Evolutionary conservation across 2,329 filamentous ascomycete species (phyloP).

Genomic region (Nemania sp.): DNA sequence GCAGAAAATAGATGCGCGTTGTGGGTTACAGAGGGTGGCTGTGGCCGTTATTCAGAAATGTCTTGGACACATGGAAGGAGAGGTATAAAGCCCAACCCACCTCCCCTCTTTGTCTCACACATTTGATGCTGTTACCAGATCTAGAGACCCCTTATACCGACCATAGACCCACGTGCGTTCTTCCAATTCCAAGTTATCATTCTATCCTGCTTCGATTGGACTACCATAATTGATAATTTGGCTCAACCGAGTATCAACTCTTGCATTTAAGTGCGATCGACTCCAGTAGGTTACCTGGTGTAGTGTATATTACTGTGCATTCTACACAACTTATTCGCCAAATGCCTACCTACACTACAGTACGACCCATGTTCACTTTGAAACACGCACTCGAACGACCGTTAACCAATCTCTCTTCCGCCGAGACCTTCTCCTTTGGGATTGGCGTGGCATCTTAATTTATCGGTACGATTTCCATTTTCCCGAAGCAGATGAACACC

Average conservation of each 20-base stretch:
- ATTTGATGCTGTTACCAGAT: too few relatives aligned
- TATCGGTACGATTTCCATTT: conserved; percentile 2
- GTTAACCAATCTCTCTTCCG: conserved; percentile 13
- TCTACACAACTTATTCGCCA: too few relatives aligned
- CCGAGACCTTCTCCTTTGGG: conserved; percentile 20
- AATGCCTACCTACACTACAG: conserved; percentile 15
- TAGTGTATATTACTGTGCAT: too few relatives aligned
- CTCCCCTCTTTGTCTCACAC: too few relatives aligned
- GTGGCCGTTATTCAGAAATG: conserved; percentile 8
- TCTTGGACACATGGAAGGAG: background rate
- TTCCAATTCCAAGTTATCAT: background rate
- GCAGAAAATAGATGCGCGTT: conserved; percentile 11
- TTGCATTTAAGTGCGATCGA: background rate
- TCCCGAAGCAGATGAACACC: conserved; percentile 20
- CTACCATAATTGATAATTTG: too few relatives aligned
- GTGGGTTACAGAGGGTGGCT: conserved; percentile 11
- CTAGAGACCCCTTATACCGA: background rate
- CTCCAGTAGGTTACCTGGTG: too few relatives aligned
- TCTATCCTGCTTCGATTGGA: background rate
- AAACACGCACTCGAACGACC: conserved; percentile 28
- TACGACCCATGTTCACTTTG: conserved; percentile 33
- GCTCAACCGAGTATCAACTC: background rate
- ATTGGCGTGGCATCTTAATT: conserved; percentile 17
- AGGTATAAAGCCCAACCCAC: conserved; percentile 16
- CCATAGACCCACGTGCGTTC: background rate